These are phyloP conservation scores for Phylloboletellus chloephorus DNA, from an alignment of 1,284 basidiomycete genomes.

Conservation along the genomic window DNA sequence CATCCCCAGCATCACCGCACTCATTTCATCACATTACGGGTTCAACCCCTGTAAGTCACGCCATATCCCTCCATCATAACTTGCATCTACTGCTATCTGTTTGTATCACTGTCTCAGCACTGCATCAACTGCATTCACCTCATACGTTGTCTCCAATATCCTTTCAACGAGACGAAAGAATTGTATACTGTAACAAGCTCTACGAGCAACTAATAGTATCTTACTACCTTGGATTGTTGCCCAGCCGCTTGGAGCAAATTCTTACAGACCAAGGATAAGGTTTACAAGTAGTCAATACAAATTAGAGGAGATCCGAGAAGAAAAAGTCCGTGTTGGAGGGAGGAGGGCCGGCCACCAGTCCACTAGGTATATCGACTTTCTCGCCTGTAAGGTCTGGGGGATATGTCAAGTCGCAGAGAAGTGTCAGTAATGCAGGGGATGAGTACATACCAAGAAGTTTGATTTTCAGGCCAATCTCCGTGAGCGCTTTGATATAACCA, in stretches of 20 bases:
- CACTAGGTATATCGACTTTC: conserved; percentile 85
- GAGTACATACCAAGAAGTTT: conserved; percentile 73
- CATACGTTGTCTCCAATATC: conserved; percentile 16
- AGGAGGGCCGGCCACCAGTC: conserved; percentile 63
- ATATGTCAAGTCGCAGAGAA: conserved; percentile 2
- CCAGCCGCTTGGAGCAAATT: not conserved
- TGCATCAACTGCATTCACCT: conserved; percentile 42
- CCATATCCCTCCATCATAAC: conserved; percentile 19
- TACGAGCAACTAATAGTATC: conserved; percentile 24
- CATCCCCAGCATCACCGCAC: conserved; percentile 15
- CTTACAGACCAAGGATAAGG: conserved; percentile 6
- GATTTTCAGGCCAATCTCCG: conserved; percentile 92
- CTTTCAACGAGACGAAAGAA: conserved; percentile 15
- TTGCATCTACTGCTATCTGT: conserved; percentile 43
- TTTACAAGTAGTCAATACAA: conserved; percentile 13
- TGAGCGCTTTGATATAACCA: conserved; percentile 79
- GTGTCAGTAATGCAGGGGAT: not conserved
- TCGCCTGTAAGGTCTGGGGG: conserved; percentile 80
- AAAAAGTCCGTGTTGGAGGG: conserved; percentile 82
- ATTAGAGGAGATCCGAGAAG: conserved; percentile 61
- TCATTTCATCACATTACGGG: conserved; percentile 41
- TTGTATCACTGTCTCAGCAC: conserved; percentile 21
- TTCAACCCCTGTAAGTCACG: conserved; percentile 62
- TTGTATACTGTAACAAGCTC: conserved; percentile 22
- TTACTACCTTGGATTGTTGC: conserved; percentile 3